Conservation (phyloP, 768 basidiomycete genomes). For the Tricholoma hemisulphureum region DNA sequence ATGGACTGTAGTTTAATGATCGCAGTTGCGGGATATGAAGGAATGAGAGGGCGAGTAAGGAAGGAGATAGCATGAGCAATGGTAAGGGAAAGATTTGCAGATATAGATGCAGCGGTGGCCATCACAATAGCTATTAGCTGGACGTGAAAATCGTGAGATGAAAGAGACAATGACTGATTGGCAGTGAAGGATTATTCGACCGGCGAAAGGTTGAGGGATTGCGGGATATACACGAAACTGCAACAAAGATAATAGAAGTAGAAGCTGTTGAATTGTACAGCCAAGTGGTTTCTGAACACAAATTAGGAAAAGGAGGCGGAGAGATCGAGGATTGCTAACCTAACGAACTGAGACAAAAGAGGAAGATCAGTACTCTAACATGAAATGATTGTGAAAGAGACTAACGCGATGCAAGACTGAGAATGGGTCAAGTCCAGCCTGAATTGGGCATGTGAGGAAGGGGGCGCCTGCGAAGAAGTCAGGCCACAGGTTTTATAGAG, state of each 20-base stretch:
- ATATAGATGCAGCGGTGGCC: slow-evolving; percentile 36
- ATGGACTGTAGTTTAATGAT: slow-evolving; percentile 68
- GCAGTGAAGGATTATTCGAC: slow-evolving; percentile 51
- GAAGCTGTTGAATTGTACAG: slow-evolving; percentile 15
- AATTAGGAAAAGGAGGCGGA: neutral
- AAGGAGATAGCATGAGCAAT: slow-evolving; percentile 74
- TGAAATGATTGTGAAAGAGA: slow-evolving; percentile 7
- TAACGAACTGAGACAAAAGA: slow-evolving; percentile 1
- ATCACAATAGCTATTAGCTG: slow-evolving; percentile 28
- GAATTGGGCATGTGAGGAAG: slow-evolving; percentile 10
- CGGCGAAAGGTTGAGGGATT: slow-evolving; percentile 52
- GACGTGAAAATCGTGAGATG: slow-evolving; percentile 18
- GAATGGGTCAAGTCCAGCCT: slow-evolving; percentile 28
- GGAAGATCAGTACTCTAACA: slow-evolving; percentile 1
- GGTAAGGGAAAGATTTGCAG: slow-evolving; percentile 56
- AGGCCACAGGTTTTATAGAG: slow-evolving; percentile 10
- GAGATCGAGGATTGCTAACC: neutral
- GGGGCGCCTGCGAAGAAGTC: neutral
- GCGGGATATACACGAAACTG: slow-evolving; percentile 7
- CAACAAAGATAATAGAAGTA: slow-evolving; percentile 12
- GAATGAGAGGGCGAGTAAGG: slow-evolving; percentile 64
- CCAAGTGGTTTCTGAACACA: slow-evolving; percentile 4
- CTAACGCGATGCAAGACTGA: slow-evolving; percentile 9
- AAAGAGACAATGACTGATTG: slow-evolving; percentile 17
- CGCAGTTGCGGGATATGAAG: slow-evolving; percentile 55